Conservation (phyloP, 2,329 filamentous ascomycete genomes). For the Rhinocladiella mackenziei region DNA sequence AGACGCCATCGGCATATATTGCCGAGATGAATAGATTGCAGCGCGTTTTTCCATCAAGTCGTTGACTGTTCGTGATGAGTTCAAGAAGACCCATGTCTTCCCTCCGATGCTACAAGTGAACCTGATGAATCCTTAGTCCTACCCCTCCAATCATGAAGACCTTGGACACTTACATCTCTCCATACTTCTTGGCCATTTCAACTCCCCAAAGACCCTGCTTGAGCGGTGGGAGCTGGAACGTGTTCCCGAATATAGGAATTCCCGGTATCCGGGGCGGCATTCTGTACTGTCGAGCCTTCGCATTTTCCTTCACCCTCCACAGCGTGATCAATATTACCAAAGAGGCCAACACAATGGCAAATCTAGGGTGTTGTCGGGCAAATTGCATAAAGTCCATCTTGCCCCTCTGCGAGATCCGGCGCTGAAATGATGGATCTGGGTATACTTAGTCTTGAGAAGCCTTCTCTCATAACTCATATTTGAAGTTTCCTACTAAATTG, state of each 20-base stretch:
- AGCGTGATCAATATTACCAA: not conserved
- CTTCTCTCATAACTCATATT: too few relatives aligned
- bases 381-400: too few relatives aligned
- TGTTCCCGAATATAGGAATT: slow-evolving; percentile 23
- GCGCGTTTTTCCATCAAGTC: slow-evolving; percentile 41
- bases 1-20: slow-evolving; percentile 28
- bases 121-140: too few relatives aligned
- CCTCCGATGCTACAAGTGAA: slow-evolving; percentile 21
- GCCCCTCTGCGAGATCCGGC: too few relatives aligned
- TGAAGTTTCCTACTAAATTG: too few relatives aligned
- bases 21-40: slow-evolving; percentile 38
- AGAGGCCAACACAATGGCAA: not conserved
- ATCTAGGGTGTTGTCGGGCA: too few relatives aligned
- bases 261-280: slow-evolving; percentile 19
- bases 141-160: not conserved
- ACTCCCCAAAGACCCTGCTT: slow-evolving; percentile 23
- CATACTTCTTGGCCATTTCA: slow-evolving; percentile 19
- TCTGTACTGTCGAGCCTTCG: slow-evolving; percentile 15
- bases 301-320: not conserved
- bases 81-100: slow-evolving; percentile 21
- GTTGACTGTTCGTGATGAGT: slow-evolving; percentile 21
- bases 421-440: too few relatives aligned
- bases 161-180: slow-evolving; percentile 16
- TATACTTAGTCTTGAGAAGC: too few relatives aligned
- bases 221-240: slow-evolving; percentile 21